Evolutionary conservation across 306 rosid species (phyloP).

Genomic region (Mucuna pruriens): DNA sequence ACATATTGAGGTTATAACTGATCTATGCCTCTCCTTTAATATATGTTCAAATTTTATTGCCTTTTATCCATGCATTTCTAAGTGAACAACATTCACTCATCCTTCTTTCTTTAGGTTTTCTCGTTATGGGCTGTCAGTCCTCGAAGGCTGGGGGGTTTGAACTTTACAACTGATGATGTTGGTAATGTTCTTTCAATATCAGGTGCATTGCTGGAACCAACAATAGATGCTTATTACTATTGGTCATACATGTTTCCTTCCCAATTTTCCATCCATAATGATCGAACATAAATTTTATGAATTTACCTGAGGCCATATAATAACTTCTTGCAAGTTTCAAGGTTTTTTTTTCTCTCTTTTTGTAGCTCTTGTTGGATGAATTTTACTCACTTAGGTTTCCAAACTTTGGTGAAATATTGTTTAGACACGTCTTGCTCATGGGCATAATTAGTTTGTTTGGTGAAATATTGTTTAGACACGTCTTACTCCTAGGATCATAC

Average conservation of each 20-base stretch:
- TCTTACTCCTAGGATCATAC: background rate
- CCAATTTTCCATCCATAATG: background rate
- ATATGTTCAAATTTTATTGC: background rate
- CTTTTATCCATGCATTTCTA: background rate
- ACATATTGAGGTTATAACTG: background rate
- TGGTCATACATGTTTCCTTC: conserved; percentile 5
- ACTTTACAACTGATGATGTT: conserved; percentile 64
- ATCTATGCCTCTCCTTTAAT: background rate
- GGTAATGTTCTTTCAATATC: conserved; percentile 76
- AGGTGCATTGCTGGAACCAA: conserved; percentile 46
- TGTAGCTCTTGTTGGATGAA: background rate
- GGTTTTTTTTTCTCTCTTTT: background rate
- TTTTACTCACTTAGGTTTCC: background rate
- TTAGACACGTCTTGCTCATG: background rate
- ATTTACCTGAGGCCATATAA: background rate
- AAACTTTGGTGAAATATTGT: background rate
- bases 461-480: too few relatives aligned
- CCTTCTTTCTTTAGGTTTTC: conserved; percentile 59
- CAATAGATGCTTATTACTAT: background rate
- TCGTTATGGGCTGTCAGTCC: conserved; percentile 90
- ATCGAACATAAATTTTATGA: background rate
- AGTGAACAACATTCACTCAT: background rate
- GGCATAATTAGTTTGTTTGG: background rate
- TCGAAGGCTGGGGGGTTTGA: conserved; percentile 65
- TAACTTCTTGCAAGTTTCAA: background rate